A percentile compares a stretch with the other conserved stretches of the same genome.
These are phyloP conservation scores for Diaporthe nobilis DNA, from an alignment of 2,329 filamentous ascomycete species.

Conservation along the genomic window DNA sequence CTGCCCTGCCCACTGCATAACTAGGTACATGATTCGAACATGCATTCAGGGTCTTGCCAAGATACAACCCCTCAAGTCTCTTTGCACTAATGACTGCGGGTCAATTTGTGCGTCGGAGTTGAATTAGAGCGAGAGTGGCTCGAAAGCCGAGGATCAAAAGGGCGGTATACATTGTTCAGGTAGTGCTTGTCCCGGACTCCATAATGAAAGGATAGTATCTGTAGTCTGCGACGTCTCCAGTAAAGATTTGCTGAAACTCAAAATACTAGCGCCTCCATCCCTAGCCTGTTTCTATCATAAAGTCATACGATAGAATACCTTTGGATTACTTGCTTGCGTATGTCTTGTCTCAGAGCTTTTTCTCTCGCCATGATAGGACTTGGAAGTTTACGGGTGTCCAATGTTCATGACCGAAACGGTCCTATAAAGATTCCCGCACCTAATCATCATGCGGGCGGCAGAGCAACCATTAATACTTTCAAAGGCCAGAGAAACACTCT, in stretches of 20 bases:
- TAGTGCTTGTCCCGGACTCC: neutral
- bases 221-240: neutral
- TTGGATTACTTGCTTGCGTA: neutral
- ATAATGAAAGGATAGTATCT: neutral
- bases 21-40: conserved; percentile 1
- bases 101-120: neutral
- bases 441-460: too few relatives aligned
- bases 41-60: neutral
- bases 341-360: too few relatives aligned
- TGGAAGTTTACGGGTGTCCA: neutral
- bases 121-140: neutral
- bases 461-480: neutral
- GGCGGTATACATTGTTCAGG: neutral
- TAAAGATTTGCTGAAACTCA: neutral
- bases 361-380: neutral
- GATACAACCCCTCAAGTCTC: neutral
- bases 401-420: neutral
- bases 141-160: neutral
- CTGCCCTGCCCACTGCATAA: neutral
- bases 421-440: neutral
- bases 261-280: neutral
- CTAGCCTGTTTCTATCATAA: neutral
- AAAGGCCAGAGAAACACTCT: neutral
- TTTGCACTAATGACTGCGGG: neutral
- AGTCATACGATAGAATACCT: neutral